Evolutionary conservation across 2,329 filamentous ascomycete genomes (phyloP).

Genomic region (Monascus ruber): DNA sequence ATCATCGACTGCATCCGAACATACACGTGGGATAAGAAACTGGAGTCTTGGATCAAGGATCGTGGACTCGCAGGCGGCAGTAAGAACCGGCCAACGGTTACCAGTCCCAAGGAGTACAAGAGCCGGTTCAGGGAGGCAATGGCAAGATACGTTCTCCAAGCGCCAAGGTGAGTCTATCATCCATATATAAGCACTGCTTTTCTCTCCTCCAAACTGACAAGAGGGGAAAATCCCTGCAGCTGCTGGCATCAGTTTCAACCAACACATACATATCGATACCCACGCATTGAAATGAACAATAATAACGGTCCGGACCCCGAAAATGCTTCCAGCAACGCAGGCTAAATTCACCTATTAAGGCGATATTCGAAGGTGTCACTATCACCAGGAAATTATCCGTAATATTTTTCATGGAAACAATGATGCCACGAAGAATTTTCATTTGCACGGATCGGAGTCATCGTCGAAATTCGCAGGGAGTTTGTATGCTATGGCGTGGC

Average conservation of each 20-base stretch:
- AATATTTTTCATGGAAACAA: no score
- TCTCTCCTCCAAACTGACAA: conserved; percentile 3
- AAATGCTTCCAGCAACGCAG: conserved; percentile 14
- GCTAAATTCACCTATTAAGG: background rate
- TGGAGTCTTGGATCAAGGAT: conserved; percentile 99
- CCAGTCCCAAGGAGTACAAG: conserved; percentile 95
- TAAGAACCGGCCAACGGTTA: conserved; percentile 80
- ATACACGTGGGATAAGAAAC: conserved; percentile 98
- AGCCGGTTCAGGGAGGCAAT: conserved; percentile 92
- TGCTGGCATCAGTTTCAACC: conserved; percentile 38
- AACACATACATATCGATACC: conserved; percentile 17
- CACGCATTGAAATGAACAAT: conserved; percentile 16
- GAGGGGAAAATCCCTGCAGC: conserved; percentile 9
- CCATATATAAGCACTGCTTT: background rate
- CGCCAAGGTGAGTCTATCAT: conserved; percentile 31
- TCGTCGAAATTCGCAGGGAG: no score
- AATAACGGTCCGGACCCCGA: conserved; percentile 5
- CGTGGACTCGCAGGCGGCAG: conserved; percentile 73
- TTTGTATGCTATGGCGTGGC: no score
- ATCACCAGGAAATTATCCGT: no score
- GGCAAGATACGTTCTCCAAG: conserved; percentile 61
- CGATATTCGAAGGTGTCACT: no score
- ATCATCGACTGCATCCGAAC: conserved; percentile 98
- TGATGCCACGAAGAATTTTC: no score
- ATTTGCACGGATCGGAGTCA: no score